Evolutionary conservation across 805 yeast genomes (phyloP).

Genomic region (Myxozyma neotropica): DNA sequence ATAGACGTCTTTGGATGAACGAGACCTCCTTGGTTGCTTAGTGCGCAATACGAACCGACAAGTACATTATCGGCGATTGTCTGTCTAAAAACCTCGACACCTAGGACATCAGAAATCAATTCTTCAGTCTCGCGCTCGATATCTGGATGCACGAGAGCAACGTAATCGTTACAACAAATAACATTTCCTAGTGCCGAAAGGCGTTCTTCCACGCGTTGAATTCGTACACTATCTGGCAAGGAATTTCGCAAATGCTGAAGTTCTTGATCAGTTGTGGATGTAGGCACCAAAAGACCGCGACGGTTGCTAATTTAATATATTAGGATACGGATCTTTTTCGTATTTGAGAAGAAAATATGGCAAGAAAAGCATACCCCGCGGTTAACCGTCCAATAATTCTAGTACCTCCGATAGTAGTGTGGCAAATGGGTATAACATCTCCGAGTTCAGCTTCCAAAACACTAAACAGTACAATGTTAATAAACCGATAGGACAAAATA

Average conservation of each 20-base stretch:
- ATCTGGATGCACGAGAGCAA: conserved; percentile 98
- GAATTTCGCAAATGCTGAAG: conserved; percentile 95
- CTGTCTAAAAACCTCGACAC: conserved; percentile 98
- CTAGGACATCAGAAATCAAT: conserved; percentile 94
- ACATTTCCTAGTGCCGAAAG: conserved; percentile 96
- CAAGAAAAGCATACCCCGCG: conserved; percentile 55
- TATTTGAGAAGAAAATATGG: too few species aligned
- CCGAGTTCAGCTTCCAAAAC: conserved; percentile 98
- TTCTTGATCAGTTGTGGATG: conserved; percentile 98
- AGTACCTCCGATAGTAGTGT: conserved; percentile 97
- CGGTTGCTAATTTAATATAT: conserved; percentile 65
- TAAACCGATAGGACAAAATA: background rate
- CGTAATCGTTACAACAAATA: conserved; percentile 97
- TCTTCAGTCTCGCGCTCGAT: conserved; percentile 99
- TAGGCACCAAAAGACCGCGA: conserved; percentile 94
- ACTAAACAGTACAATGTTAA: conserved; percentile 52
- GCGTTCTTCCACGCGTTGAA: conserved; percentile 97
- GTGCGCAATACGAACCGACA: conserved; percentile 93
- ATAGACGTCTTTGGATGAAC: conserved; percentile 97
- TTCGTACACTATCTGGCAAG: conserved; percentile 90
- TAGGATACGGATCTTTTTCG: too few species aligned
- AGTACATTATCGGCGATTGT: conserved; percentile 97
- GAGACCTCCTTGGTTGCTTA: conserved; percentile 96
- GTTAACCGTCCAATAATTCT: conserved; percentile 98
- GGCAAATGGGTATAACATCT: conserved; percentile 93